These are phyloP conservation scores for Sporothrix protearum DNA, from an alignment of 2,329 filamentous ascomycete species.

Conservation along the genomic window DNA sequence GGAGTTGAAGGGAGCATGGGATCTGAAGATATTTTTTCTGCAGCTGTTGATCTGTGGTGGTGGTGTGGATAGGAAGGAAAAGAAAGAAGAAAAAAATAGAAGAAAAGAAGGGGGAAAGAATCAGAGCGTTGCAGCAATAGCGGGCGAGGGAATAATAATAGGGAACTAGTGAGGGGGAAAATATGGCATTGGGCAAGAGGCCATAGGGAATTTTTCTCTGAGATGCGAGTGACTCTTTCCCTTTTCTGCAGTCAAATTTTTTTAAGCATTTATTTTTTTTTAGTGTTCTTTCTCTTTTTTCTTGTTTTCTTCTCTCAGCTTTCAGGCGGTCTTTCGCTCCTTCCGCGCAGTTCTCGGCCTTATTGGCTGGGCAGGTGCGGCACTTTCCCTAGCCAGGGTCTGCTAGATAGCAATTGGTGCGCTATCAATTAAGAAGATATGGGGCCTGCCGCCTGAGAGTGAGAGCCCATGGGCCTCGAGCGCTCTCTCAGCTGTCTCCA, in stretches of 20 bases:
- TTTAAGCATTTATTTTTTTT: background rate
- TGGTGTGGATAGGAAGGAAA: slow-evolving; percentile 8
- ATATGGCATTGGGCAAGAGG: background rate
- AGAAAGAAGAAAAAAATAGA: slow-evolving; percentile 22
- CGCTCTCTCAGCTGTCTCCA: background rate
- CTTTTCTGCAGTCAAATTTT: slow-evolving; percentile 8
- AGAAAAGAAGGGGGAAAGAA: slow-evolving; percentile 20
- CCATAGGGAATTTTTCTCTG: slow-evolving; percentile 25
- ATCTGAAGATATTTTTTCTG: background rate
- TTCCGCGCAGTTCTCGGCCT: background rate
- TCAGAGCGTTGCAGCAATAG: slow-evolving; percentile 16
- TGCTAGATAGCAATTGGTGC: slow-evolving; percentile 10
- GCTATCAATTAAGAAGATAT: background rate
- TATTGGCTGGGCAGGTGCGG: background rate
- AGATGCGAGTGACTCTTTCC: slow-evolving; percentile 28
- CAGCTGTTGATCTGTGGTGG: background rate
- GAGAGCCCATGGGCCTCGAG: background rate
- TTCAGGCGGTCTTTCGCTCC: background rate
- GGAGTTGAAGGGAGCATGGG: background rate
- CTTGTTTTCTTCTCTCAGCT: background rate
- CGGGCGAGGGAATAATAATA: slow-evolving; percentile 23
- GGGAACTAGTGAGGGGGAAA: background rate
- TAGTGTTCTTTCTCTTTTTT: slow-evolving; percentile 13
- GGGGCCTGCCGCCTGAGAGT: background rate
- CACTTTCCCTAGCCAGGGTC: slow-evolving; percentile 12